Evolutionary conservation across 2,329 filamentous ascomycete species (phyloP).

Genomic region (Apiospora pterosperma): DNA sequence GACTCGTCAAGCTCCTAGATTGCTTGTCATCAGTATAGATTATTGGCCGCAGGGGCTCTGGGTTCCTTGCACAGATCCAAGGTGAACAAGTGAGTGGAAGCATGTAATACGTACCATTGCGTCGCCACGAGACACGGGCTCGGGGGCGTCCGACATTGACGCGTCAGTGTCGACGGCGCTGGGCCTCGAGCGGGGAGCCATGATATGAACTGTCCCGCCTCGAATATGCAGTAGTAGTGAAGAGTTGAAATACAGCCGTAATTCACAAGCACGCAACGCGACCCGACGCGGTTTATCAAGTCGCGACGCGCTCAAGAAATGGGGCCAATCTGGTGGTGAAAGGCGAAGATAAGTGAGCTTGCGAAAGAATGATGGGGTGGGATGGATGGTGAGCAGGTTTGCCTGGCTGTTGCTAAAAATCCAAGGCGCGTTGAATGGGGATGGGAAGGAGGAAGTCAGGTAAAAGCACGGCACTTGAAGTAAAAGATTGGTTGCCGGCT

Average conservation of each 20-base stretch:
- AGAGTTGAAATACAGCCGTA: constrained; percentile 8
- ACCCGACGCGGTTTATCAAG: constrained; percentile 46
- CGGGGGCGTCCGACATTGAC: constrained; percentile 59
- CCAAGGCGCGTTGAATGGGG: not conserved
- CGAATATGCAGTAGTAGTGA: constrained; percentile 8
- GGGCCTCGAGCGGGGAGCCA: constrained; percentile 54
- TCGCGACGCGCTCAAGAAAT: constrained; percentile 11
- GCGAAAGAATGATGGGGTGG: not conserved
- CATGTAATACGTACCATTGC: constrained; percentile 43
- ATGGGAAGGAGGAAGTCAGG: not conserved
- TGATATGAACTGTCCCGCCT: constrained; percentile 26
- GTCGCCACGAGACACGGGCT: constrained; percentile 37
- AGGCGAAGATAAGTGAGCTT: not conserved
- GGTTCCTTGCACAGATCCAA: not conserved
- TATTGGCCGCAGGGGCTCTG: not conserved
- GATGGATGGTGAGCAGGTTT: not conserved
- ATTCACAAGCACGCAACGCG: constrained; percentile 48
- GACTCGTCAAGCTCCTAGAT: constrained; percentile 58
- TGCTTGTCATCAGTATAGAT: not conserved
- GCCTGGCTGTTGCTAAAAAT: not conserved
- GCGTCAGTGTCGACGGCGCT: constrained; percentile 56
- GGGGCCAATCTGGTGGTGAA: not conserved
- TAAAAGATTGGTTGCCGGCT: not conserved
- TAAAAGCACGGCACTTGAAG: not conserved
- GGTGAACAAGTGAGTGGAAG: not conserved